Conservation (phyloP, 225 moss, liverwort and hornwort genomes). For the Polytrichum formosum region DNA sequence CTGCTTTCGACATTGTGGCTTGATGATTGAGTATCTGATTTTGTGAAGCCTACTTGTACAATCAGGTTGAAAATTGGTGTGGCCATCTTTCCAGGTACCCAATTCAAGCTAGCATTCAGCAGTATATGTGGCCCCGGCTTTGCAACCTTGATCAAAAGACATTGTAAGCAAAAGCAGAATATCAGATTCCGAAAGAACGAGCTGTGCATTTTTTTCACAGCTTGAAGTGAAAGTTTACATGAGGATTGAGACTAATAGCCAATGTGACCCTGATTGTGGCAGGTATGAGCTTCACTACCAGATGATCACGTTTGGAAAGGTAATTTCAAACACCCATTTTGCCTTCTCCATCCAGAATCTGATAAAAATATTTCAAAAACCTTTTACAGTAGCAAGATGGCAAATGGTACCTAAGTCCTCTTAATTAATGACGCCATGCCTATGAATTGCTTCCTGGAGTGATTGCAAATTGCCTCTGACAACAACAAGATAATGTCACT, state of each 20-base stretch:
- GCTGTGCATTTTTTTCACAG: not conserved
- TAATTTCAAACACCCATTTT: conserved; percentile 7
- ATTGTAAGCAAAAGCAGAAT: conserved; percentile 53
- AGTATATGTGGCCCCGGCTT: conserved; percentile 92
- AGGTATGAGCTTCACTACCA: conserved; percentile 99
- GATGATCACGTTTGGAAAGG: conserved; percentile 99
- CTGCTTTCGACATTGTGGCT: not conserved
- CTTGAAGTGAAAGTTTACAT: not conserved
- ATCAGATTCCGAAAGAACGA: conserved; percentile 11
- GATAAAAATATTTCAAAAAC: not conserved
- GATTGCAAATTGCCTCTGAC: too few relatives aligned
- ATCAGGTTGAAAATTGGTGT: not conserved
- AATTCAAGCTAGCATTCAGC: conserved; percentile 84
- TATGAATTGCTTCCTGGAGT: too few relatives aligned
- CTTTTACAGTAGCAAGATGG: too few relatives aligned
- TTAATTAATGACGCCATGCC: too few relatives aligned
- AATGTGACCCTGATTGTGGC: conserved; percentile 27
- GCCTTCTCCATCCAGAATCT: too few relatives aligned
- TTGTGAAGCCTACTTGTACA: not conserved
- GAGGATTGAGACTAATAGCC: conserved; percentile 13
- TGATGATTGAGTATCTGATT: not conserved
- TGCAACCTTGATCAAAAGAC: conserved; percentile 80
- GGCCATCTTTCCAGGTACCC: conserved; percentile 64
- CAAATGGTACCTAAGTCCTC: too few relatives aligned
- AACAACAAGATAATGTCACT: too few relatives aligned